Evolutionary conservation across 2,329 filamentous ascomycete genomes (phyloP).

Genomic region (Aspergillus sp.): DNA sequence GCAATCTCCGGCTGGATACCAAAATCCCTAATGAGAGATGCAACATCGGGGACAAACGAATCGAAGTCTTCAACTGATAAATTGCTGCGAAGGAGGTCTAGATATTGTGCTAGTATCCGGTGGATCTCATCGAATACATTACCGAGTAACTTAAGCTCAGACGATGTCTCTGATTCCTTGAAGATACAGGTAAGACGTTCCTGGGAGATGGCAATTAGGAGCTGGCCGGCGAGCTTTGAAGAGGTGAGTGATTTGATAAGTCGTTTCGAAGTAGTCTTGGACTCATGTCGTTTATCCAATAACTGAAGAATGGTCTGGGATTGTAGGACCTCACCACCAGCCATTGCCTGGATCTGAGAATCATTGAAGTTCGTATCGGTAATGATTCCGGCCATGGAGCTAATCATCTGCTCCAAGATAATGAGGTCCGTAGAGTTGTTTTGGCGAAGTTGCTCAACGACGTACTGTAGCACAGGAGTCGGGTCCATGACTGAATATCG

Average conservation of each 20-base stretch:
- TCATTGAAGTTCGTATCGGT: slow-evolving; percentile 87
- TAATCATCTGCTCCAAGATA: slow-evolving; percentile 85
- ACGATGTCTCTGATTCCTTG: slow-evolving; percentile 62
- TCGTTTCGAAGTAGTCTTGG: slow-evolving; percentile 71
- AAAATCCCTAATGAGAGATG: slow-evolving; percentile 72
- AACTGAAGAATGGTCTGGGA: slow-evolving; percentile 77
- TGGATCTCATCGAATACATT: slow-evolving; percentile 90
- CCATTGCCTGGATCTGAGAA: slow-evolving; percentile 81
- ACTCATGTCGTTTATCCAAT: slow-evolving; percentile 78
- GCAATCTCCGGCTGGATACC: slow-evolving; percentile 78
- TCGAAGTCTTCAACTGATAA: slow-evolving; percentile 76
- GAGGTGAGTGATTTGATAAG: slow-evolving; percentile 77
- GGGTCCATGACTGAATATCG: slow-evolving; percentile 82
- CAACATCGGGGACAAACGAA: slow-evolving; percentile 70
- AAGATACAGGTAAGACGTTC: slow-evolving; percentile 86
- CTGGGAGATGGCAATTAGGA: slow-evolving; percentile 88
- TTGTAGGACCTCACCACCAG: slow-evolving; percentile 76
- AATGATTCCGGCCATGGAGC: slow-evolving; percentile 90
- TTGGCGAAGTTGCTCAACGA: slow-evolving; percentile 75
- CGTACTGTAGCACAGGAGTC: slow-evolving; percentile 83
- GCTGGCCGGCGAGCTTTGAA: slow-evolving; percentile 72
- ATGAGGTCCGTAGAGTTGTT: slow-evolving; percentile 90
- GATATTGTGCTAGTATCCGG: slow-evolving; percentile 78
- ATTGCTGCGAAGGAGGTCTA: slow-evolving; percentile 83
- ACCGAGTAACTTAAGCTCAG: slow-evolving; percentile 84